Conservation (phyloP, 164 flowering plant genomes). For the Cinnamomum micranthum region DNA sequence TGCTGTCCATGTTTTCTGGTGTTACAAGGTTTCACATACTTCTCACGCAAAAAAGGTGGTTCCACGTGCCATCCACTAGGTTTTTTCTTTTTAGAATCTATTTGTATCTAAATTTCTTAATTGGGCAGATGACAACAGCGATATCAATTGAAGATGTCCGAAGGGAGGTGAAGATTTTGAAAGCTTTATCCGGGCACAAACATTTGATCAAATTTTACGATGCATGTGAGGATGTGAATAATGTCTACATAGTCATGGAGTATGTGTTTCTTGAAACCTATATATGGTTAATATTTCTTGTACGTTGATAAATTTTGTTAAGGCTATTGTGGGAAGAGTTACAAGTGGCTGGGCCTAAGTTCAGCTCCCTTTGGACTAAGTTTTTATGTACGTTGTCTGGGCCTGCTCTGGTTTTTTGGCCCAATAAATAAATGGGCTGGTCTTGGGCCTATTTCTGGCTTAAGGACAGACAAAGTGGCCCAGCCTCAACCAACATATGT, state of each 20-base stretch:
- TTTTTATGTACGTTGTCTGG: background rate
- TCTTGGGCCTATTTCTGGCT: background rate
- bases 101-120: constrained; percentile 2
- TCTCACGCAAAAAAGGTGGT: background rate
- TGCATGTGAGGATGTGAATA: constrained; percentile 83
- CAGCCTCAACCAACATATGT: background rate
- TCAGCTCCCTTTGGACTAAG: background rate
- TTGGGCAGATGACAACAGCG: constrained; percentile 92
- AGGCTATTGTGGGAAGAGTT: background rate
- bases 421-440: background rate
- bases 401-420: background rate
- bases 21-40: background rate
- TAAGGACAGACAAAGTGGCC: background rate
- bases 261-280: constrained; percentile 33
- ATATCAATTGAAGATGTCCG: constrained; percentile 97
- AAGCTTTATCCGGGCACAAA: constrained; percentile 84
- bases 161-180: constrained; percentile 90
- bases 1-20: constrained; percentile 19
- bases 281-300: background rate
- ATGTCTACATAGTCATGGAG: constrained; percentile 96
- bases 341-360: background rate
- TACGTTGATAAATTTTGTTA: background rate
- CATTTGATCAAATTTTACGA: constrained; percentile 82
- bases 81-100: no score
- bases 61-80: background rate